Evolutionary conservation across 2,329 filamentous ascomycete species (phyloP).

Genomic region (Cladobotryum protrusum): DNA sequence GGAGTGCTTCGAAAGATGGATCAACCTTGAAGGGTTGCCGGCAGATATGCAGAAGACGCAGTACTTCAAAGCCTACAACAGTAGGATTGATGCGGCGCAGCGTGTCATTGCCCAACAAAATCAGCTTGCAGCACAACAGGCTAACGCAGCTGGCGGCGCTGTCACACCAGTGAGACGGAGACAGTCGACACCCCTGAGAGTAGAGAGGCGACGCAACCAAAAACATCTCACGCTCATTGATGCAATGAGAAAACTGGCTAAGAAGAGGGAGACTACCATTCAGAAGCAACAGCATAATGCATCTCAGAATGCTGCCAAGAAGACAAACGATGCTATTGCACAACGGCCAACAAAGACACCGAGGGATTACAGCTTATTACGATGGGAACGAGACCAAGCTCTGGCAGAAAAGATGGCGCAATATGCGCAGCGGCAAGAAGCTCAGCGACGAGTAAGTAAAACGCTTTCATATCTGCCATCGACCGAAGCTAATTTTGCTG

Average conservation of each 20-base stretch:
- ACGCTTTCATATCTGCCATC: slow-evolving; percentile 5
- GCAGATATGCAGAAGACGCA: slow-evolving; percentile 91
- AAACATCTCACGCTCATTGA: slow-evolving; percentile 86
- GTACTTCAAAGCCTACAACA: slow-evolving; percentile 75
- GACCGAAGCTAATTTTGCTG: slow-evolving; percentile 20
- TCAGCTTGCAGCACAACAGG: slow-evolving; percentile 45
- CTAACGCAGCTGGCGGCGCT: slow-evolving; percentile 32
- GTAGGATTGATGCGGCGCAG: slow-evolving; percentile 54
- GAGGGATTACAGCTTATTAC: slow-evolving; percentile 82
- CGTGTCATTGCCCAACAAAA: slow-evolving; percentile 48
- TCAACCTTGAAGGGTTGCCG: slow-evolving; percentile 82
- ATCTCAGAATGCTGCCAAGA: slow-evolving; percentile 70
- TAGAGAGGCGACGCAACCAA: slow-evolving; percentile 80
- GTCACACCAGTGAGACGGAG: slow-evolving; percentile 50
- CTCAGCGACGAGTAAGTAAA: slow-evolving; percentile 47
- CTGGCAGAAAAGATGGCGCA: slow-evolving; percentile 54
- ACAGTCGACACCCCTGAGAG: slow-evolving; percentile 71
- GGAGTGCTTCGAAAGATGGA: slow-evolving; percentile 98
- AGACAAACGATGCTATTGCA: slow-evolving; percentile 60
- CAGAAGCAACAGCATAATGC: slow-evolving; percentile 89
- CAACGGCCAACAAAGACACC: slow-evolving; percentile 64
- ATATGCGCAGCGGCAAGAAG: slow-evolving; percentile 54
- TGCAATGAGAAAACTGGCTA: slow-evolving; percentile 89
- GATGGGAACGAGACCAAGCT: slow-evolving; percentile 76
- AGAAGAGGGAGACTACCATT: slow-evolving; percentile 78